Evolutionary conservation across 2,329 filamentous ascomycete genomes (phyloP), one percentile per base, ranked within the genome.

Genomic region (Stenocarpella maydis): DNA sequence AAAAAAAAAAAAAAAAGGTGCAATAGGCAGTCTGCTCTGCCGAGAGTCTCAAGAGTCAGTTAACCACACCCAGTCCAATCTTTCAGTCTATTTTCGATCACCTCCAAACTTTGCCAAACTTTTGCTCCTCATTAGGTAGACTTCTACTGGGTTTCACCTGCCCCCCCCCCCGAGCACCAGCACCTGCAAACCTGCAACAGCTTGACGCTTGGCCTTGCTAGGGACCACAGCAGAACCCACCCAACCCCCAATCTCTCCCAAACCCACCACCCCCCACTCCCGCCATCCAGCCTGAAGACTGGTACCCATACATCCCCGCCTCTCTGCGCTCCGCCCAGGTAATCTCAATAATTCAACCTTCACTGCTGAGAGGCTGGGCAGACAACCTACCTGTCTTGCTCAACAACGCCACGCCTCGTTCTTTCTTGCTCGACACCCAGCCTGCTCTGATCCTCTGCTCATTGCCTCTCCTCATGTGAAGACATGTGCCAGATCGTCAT

Each of bases 391-490:
- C n/a, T 34, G 58, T 49, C 34, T 37, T 10, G 34, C 34, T 37
- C 34, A 12, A 5, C 10, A 9, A 34, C 41, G 41, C 58, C n/a
- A n/a, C 58, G 58, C 41, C 14, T 26, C 41, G 41, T 41, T 41
- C 41, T 8, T 19, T 10, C 37, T 63, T 43, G 58, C 43, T 81
- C 68, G 77, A n/a, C n/a, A n/a, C n/a, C n/a, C 39, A 47, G 41
- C 34, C n/a, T 21, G 17, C 5, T 53, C 41, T 12, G 28, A 8
- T 26, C 65, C n/a, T 37, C 54, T n/a, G n/a, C 14, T 26, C 5
- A 43, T 34, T 58, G 39, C 34, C 52, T 26, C 43, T 21, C 31
- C 34, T 31, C 19, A 26, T 26, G 65, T 55, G 67, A 69, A 71
- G 70, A 69, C 21, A 71, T 71, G 70, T 69, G 54, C 58, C 67